Evolutionary conservation across 73 alveolate genomes (phyloP).

Genomic region (Tetrahymena malaccensis): DNA sequence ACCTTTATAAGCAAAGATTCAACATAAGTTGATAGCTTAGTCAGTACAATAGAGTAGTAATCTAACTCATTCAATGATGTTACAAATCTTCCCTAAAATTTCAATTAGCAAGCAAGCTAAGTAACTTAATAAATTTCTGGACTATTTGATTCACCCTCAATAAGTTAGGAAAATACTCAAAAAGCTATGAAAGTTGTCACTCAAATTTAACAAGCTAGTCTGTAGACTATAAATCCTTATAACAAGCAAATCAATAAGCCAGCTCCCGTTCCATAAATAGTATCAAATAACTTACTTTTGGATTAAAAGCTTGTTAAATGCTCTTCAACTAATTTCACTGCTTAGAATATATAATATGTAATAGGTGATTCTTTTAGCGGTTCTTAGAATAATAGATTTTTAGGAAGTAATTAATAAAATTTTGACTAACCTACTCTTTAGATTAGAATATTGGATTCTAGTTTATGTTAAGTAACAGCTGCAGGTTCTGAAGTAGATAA

Average conservation of each 20-base stretch:
- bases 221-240: not conserved
- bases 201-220: not conserved
- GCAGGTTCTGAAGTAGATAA: not conserved
- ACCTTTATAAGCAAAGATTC: not conserved
- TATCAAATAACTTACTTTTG: not conserved
- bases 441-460: not conserved
- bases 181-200: not conserved
- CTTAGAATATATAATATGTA: not conserved
- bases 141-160: not conserved
- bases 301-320: not conserved
- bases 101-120: not conserved
- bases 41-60: not conserved
- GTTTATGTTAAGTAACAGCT: not conserved
- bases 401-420: not conserved
- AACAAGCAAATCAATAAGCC: not conserved
- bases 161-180: not conserved
- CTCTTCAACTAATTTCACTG: not conserved
- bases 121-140: not conserved
- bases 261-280: not conserved
- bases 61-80: not conserved
- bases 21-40: not conserved
- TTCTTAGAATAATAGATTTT: not conserved
- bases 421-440: not conserved
- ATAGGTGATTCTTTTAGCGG: not conserved
- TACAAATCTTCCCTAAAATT: not conserved